These are phyloP conservation scores for Magnaporthiopsis poae DNA, from an alignment of 2,329 filamentous ascomycete species.

Conservation along the genomic window DNA sequence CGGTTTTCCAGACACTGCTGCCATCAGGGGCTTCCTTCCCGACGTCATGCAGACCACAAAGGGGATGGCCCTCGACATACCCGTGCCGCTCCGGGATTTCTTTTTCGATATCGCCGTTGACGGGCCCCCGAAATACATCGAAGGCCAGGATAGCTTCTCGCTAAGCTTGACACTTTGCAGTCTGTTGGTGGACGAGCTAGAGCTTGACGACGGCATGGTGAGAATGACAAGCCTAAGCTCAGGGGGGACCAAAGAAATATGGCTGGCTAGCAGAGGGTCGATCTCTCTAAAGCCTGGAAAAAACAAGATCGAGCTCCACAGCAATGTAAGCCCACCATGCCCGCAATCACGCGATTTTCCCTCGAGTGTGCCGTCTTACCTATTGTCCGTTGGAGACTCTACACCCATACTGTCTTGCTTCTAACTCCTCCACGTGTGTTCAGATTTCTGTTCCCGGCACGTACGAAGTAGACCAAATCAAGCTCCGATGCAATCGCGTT, in stretches of 20 bases:
- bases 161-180: slow-evolving; percentile 60
- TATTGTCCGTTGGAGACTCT: neutral
- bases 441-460: slow-evolving; percentile 59
- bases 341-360: slow-evolving; percentile 13
- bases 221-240: slow-evolving; percentile 47
- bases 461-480: slow-evolving; percentile 65
- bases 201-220: slow-evolving; percentile 54
- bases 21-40: slow-evolving; percentile 37
- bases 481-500: slow-evolving; percentile 54
- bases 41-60: slow-evolving; percentile 38
- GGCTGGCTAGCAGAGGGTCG: slow-evolving; percentile 22
- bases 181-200: slow-evolving; percentile 60
- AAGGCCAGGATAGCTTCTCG: slow-evolving; percentile 65
- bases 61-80: slow-evolving; percentile 46
- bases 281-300: slow-evolving; percentile 45
- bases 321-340: slow-evolving; percentile 30
- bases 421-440: slow-evolving; percentile 18
- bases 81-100: slow-evolving; percentile 60
- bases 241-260: slow-evolving; percentile 49
- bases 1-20: slow-evolving; percentile 21
- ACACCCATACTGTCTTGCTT: neutral
- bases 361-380: neutral
- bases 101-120: slow-evolving; percentile 62
- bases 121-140: slow-evolving; percentile 58
- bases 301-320: slow-evolving; percentile 34